Percentiles rank a stretch among this genome's conserved stretches.
These are phyloP conservation scores for Leccinum barrowsii DNA, from an alignment of 768 basidiomycete species.

Conservation along the genomic window DNA sequence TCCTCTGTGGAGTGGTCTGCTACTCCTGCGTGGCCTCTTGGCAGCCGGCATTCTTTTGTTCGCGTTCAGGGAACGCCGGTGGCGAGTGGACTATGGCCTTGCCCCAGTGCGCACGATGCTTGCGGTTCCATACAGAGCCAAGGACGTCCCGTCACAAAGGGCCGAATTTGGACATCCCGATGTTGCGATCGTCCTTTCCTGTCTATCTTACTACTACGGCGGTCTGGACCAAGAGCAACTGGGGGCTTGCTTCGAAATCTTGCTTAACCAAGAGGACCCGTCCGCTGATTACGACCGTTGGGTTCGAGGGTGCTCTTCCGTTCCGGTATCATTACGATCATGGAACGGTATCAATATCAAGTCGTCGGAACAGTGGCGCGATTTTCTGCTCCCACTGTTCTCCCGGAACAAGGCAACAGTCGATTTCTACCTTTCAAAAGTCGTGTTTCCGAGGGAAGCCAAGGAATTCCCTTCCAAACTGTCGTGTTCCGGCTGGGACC, in stretches of 20 bases:
- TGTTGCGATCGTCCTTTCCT: slow-evolving; percentile 34
- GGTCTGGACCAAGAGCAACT: slow-evolving; percentile 33
- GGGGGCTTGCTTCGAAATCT: slow-evolving; percentile 24
- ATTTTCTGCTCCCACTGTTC: slow-evolving; percentile 29
- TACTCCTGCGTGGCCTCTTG: slow-evolving; percentile 36
- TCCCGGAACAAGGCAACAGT: slow-evolving; percentile 27
- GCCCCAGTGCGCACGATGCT: slow-evolving; percentile 30
- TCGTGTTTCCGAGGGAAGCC: slow-evolving; percentile 38
- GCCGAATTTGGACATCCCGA: slow-evolving; percentile 42
- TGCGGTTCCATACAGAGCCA: slow-evolving; percentile 38
- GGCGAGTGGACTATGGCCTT: slow-evolving; percentile 39
- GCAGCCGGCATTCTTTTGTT: slow-evolving; percentile 30
- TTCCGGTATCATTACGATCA: slow-evolving; percentile 19
- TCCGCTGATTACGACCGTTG: slow-evolving; percentile 30
- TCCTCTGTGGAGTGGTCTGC: slow-evolving; percentile 19
- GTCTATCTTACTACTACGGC: slow-evolving; percentile 36
- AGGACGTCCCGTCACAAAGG: slow-evolving; percentile 34
- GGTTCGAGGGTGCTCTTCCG: slow-evolving; percentile 16
- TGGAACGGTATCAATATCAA: slow-evolving; percentile 26
- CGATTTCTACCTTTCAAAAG: slow-evolving; percentile 35
- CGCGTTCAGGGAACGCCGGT: slow-evolving; percentile 33
- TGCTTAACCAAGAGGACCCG: slow-evolving; percentile 32
- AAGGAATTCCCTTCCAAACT: slow-evolving; percentile 35
- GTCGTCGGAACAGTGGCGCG: slow-evolving; percentile 25
- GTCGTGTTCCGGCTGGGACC: slow-evolving; percentile 36